Percentiles rank a stretch among this genome's conserved stretches.
Evolutionary conservation across 2,329 filamentous ascomycete species (phyloP).

Genomic region (Ceratocystis huliohia): DNA sequence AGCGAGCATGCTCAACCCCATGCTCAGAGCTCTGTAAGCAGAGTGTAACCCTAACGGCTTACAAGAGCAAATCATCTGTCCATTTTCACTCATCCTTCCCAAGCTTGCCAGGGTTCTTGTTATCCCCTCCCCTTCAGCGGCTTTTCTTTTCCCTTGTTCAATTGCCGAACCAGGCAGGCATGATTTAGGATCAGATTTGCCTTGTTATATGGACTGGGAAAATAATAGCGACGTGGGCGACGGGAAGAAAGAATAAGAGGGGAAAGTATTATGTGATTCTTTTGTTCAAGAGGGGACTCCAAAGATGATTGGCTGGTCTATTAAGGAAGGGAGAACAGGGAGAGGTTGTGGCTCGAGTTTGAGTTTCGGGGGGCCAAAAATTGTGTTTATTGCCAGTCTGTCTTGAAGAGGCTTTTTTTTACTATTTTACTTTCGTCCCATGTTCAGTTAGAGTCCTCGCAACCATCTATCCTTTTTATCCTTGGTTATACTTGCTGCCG

Average conservation of each 20-base stretch:
- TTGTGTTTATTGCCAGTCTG: too few species aligned
- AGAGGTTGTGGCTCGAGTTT: too few species aligned
- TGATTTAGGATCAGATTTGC: not conserved
- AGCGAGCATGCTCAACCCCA: not conserved
- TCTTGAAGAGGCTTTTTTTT: too few species aligned
- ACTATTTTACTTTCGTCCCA: not conserved
- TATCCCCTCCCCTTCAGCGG: not conserved
- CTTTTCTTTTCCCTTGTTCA: not conserved
- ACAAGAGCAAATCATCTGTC: not conserved
- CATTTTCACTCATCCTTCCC: not conserved
- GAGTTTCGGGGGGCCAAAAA: too few species aligned
- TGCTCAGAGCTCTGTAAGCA: not conserved
- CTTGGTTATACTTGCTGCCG: too few species aligned
- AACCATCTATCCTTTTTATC: too few species aligned
- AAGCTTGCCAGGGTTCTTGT: not conserved
- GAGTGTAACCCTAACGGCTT: not conserved
- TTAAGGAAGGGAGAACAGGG: too few species aligned
- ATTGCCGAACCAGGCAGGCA: not conserved
- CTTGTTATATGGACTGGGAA: not conserved
- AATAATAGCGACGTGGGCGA: not conserved
- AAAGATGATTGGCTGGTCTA: too few species aligned
- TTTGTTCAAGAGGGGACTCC: too few species aligned
- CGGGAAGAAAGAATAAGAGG: not conserved
- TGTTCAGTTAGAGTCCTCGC: too few species aligned
- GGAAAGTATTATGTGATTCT: not conserved